These are phyloP conservation scores for Alopecurus myosuroides DNA, from an alignment of 176 grass and related monocot species.

Conservation along the genomic window DNA sequence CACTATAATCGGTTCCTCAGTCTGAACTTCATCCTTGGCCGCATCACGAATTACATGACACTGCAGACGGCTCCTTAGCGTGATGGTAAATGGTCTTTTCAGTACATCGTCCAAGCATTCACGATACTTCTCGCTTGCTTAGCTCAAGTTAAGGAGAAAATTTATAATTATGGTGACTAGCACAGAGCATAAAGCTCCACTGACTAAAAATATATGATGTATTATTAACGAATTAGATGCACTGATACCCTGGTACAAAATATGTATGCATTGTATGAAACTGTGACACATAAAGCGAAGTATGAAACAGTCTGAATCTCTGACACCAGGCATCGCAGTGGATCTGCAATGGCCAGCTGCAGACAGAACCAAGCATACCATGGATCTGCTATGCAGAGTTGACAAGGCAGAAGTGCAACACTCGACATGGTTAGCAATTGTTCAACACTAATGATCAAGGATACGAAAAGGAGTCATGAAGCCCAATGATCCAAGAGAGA, in stretches of 20 bases:
- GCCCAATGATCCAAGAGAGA: conserved; percentile 74
- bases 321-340: neutral
- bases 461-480: conserved; percentile 88
- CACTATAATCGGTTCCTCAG: conserved; percentile 66
- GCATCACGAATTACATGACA: conserved; percentile 71
- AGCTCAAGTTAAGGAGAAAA: conserved; percentile 46
- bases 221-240: neutral
- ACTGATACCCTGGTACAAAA: neutral
- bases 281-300: neutral
- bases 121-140: conserved; percentile 62
- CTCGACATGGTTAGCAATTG: conserved; percentile 1
- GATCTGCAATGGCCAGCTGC: neutral
- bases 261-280: neutral
- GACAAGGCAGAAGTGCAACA: neutral
- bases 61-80: conserved; percentile 56
- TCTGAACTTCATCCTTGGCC: conserved; percentile 61
- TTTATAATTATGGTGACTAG: neutral
- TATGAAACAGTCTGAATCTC: neutral
- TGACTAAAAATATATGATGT: neutral
- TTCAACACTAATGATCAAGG: conserved; percentile 16
- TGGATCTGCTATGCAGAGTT: neutral
- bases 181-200: neutral
- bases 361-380: neutral
- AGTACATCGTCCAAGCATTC: conserved; percentile 61
- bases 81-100: conserved; percentile 69